A percentile compares a stretch with the other conserved stretches of the same genome.
Evolutionary conservation across 768 basidiomycete genomes (phyloP).

Genomic region (Phaffia tasmanica): DNA sequence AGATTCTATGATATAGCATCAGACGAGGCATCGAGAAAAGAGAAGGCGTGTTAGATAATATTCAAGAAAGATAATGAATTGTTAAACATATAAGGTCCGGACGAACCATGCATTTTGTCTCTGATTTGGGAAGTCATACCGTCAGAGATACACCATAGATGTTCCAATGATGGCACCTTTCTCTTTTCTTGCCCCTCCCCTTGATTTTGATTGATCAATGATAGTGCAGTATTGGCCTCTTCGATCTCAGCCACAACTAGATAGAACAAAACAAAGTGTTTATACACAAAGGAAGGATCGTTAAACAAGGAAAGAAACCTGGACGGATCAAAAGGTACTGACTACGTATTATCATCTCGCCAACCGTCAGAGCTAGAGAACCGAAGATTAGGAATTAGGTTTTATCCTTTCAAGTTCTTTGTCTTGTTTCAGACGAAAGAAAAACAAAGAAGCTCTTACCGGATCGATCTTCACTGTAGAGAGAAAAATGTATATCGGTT

Average conservation of each 20-base stretch:
- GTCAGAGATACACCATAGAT: slow-evolving; percentile 20
- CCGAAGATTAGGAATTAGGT: background rate
- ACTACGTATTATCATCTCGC: slow-evolving; percentile 21
- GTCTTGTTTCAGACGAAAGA: background rate
- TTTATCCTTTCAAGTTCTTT: background rate
- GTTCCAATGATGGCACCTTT: slow-evolving; percentile 10
- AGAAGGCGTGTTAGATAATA: background rate
- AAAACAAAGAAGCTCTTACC: background rate
- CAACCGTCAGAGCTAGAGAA: slow-evolving; percentile 9
- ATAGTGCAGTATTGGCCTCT: background rate
- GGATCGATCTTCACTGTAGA: slow-evolving; percentile 7
- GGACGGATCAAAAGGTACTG: background rate
- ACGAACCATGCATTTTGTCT: slow-evolving; percentile 5
- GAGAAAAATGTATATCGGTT: too few relatives aligned
- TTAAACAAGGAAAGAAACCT: background rate
- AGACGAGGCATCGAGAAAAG: background rate
- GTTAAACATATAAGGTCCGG: background rate
- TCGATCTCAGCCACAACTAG: slow-evolving; percentile 19
- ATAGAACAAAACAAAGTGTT: background rate
- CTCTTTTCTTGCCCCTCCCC: too few relatives aligned
- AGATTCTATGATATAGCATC: background rate
- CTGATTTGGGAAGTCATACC: background rate
- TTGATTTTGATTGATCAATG: too few relatives aligned
- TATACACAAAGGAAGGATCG: too few relatives aligned
- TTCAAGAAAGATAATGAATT: background rate